Percentiles rank a stretch among this genome's conserved stretches.
Evolutionary conservation across 495 filamentous ascomycete genomes (phyloP).

Genomic region (Lentithecium fluviatile): DNA sequence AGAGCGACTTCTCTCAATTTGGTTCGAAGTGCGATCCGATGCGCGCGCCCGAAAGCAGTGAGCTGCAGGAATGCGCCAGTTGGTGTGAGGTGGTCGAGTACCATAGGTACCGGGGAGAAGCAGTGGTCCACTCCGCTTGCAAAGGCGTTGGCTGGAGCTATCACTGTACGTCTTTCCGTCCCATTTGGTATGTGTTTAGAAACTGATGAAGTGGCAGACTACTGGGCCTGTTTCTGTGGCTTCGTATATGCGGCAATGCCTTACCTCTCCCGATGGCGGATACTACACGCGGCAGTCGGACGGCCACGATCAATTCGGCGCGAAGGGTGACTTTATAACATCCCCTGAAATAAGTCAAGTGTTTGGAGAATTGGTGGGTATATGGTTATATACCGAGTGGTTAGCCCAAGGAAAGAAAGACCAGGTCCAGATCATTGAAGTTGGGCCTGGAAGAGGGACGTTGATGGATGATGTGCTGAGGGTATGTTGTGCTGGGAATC

Average conservation of each 20-base stretch:
- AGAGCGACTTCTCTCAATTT: slow-evolving; percentile 28
- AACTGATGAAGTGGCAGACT: slow-evolving; percentile 45
- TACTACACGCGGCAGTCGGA: slow-evolving; percentile 80
- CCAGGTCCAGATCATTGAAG: slow-evolving; percentile 83
- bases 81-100: slow-evolving; percentile 26
- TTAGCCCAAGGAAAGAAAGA: slow-evolving; percentile 75
- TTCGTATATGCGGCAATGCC: slow-evolving; percentile 96
- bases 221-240: slow-evolving; percentile 91
- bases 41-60: background rate
- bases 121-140: slow-evolving; percentile 90
- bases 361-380: slow-evolving; percentile 88
- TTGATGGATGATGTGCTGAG: slow-evolving; percentile 96
- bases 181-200: slow-evolving; percentile 8
- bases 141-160: slow-evolving; percentile 76
- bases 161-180: slow-evolving; percentile 57
- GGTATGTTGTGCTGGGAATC: slow-evolving; percentile 51
- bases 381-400: slow-evolving; percentile 97
- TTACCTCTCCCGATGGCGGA: slow-evolving; percentile 84
- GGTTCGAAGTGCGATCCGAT: slow-evolving; percentile 3
- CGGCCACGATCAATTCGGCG: slow-evolving; percentile 79
- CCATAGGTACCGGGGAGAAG: slow-evolving; percentile 30
- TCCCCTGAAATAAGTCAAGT: slow-evolving; percentile 97
- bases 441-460: slow-evolving; percentile 91
- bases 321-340: slow-evolving; percentile 90
- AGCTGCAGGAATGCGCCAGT: background rate